These are phyloP conservation scores for Pisolithus sp. DNA, from an alignment of 768 basidiomycete species.

Conservation along the genomic window DNA sequence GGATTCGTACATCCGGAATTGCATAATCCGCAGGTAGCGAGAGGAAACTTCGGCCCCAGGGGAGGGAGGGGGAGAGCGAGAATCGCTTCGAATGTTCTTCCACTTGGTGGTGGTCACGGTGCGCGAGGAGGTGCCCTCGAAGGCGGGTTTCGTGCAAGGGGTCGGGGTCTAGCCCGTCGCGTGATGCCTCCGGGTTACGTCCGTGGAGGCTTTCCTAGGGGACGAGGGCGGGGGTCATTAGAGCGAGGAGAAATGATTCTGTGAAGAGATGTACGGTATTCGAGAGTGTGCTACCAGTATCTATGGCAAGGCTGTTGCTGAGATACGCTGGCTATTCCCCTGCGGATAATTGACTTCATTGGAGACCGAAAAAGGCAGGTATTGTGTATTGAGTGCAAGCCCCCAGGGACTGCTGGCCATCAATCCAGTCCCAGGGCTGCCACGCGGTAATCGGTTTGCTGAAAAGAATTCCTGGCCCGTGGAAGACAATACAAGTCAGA, in stretches of 20 bases:
- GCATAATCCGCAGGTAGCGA: constrained; percentile 26
- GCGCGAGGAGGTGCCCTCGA: constrained; percentile 3
- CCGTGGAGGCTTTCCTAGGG: constrained; percentile 3
- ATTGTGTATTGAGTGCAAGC: constrained; percentile 13
- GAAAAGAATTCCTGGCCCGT: too few species aligned
- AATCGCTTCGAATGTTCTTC: constrained; percentile 17
- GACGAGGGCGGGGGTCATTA: constrained; percentile 11
- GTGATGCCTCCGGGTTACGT: constrained; percentile 8
- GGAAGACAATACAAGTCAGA: neutral
- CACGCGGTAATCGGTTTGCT: neutral
- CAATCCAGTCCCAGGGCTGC: too few species aligned
- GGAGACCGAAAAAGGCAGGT: constrained; percentile 14
- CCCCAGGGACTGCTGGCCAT: constrained; percentile 1
- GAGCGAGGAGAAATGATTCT: neutral
- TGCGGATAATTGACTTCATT: neutral
- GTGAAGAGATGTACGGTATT: neutral
- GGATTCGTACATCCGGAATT: constrained; percentile 39
- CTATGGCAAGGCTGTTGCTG: neutral
- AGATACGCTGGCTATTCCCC: neutral
- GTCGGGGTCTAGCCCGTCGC: constrained; percentile 10
- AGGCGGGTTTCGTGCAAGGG: constrained; percentile 1
- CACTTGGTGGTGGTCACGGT: constrained; percentile 8
- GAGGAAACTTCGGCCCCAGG: constrained; percentile 23
- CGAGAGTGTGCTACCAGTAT: neutral
- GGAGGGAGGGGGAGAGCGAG: constrained; percentile 26